A percentile compares a stretch with the other conserved stretches of the same genome.
phyloP scores from a whole-genome alignment of 441 rosid species.

The Manihot esculenta region DNA sequence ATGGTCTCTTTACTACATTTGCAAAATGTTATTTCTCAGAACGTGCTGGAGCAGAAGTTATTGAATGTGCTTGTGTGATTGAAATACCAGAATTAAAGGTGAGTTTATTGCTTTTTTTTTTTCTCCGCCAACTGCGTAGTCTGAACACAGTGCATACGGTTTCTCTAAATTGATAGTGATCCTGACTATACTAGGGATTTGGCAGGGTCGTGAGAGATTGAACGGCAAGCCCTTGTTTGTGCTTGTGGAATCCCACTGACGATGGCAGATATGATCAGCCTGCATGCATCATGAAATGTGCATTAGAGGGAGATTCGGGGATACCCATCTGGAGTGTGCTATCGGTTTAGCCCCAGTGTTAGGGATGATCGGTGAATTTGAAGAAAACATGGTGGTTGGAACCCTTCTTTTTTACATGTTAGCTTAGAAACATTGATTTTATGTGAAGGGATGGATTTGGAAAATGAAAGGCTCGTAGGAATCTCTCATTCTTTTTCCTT shows the following conservation, averaged over 20 bases:
- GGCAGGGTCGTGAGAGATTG: constrained; percentile 71
- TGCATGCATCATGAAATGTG: constrained; percentile 21
- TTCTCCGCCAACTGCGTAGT: neutral
- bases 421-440: constrained; percentile 25
- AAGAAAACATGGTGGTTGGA: constrained; percentile 22
- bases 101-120: neutral
- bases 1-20: too few species aligned
- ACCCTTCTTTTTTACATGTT: constrained; percentile 13
- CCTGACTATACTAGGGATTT: neutral
- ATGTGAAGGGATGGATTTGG: constrained; percentile 24
- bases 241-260: constrained; percentile 69
- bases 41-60: constrained; percentile 75
- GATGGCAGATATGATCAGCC: constrained; percentile 10
- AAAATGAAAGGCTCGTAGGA: constrained; percentile 13
- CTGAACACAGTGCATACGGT: too few species aligned
- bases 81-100: constrained; percentile 83
- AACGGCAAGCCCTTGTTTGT: constrained; percentile 68
- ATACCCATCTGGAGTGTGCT: constrained; percentile 14
- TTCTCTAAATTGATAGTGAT: too few species aligned
- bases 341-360: constrained; percentile 8
- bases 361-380: constrained; percentile 23
- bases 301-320: constrained; percentile 28
- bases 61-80: constrained; percentile 81
- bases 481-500: neutral
- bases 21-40: constrained; percentile 34